Evolutionary conservation across 352 stramenopile genomes (phyloP).

Genomic region (Phytopythium oedochilum): DNA sequence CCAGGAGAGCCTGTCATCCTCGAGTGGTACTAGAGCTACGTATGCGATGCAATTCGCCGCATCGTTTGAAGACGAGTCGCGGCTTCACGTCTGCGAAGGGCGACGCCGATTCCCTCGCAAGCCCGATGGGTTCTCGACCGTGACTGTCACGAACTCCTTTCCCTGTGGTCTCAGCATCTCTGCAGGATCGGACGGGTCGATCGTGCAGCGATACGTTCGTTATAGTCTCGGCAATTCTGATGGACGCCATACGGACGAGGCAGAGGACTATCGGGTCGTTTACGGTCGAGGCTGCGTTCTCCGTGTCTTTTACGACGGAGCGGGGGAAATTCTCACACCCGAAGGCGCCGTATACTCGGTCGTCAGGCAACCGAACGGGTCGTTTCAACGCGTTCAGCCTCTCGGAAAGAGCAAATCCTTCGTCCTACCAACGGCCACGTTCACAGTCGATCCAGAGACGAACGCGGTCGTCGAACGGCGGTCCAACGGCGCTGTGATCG

Average conservation of each 20-base stretch:
- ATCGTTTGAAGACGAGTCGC: constrained; percentile 48
- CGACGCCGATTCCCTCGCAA: constrained; percentile 25
- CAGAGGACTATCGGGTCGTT: constrained; percentile 42
- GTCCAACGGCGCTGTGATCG: constrained; percentile 43
- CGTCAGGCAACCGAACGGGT: neutral
- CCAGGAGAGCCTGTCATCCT: neutral
- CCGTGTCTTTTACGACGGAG: constrained; percentile 31
- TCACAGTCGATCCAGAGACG: constrained; percentile 63
- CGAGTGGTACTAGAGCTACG: neutral
- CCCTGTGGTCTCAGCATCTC: constrained; percentile 46
- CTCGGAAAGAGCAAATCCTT: neutral
- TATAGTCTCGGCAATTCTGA: neutral
- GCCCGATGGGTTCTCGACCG: constrained; percentile 38
- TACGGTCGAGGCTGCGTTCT: constrained; percentile 52
- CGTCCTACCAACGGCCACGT: constrained; percentile 8
- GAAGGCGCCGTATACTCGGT: constrained; percentile 34
- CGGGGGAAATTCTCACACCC: constrained; percentile 36
- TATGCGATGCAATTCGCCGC: constrained; percentile 42
- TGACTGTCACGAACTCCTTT: constrained; percentile 43
- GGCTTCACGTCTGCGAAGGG: constrained; percentile 36
- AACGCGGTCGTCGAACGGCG: constrained; percentile 57
- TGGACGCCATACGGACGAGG: constrained; percentile 3
- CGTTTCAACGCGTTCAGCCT: neutral
- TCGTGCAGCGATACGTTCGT: constrained; percentile 34
- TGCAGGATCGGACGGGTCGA: constrained; percentile 53